These are phyloP conservation scores for Cyberlindnera galapagoensis DNA, from an alignment of 805 yeast species.

Conservation along the genomic window DNA sequence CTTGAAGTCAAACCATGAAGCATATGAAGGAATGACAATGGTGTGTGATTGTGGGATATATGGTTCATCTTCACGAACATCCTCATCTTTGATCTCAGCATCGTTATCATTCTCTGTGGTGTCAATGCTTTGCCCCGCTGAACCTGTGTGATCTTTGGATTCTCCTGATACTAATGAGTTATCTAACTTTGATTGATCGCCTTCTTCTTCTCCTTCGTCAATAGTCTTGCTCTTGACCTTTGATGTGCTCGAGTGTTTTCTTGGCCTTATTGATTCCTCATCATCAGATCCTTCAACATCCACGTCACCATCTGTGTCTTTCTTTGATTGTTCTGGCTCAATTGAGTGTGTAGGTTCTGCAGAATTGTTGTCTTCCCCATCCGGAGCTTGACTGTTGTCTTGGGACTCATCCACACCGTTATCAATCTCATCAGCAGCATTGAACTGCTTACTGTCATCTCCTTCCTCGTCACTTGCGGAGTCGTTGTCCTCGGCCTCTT, in stretches of 20 bases:
- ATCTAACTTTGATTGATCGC: slow-evolving; percentile 5
- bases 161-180: not conserved
- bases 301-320: slow-evolving; percentile 5
- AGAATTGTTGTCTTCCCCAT: slow-evolving; percentile 7
- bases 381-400: slow-evolving; percentile 9
- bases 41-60: slow-evolving; percentile 64
- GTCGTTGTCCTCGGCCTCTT: slow-evolving; percentile 8
- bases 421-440: slow-evolving; percentile 9
- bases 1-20: slow-evolving; percentile 77
- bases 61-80: slow-evolving; percentile 15
- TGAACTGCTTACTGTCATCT: too few species aligned
- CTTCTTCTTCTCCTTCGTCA: slow-evolving; percentile 9
- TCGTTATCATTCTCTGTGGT: slow-evolving; percentile 9
- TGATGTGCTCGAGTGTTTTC: slow-evolving; percentile 11
- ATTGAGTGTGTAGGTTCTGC: too few species aligned
- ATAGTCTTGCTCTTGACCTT: slow-evolving; percentile 12
- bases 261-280: slow-evolving; percentile 9
- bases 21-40: slow-evolving; percentile 79
- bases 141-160: slow-evolving; percentile 6
- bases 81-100: slow-evolving; percentile 8
- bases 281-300: too few species aligned
- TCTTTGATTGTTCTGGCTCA: too few species aligned
- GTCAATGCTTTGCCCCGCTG: too few species aligned
- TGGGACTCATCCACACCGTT: slow-evolving; percentile 10
- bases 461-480: too few species aligned